Conservation (phyloP, 495 filamentous ascomycete genomes). For the Astrothelium subdiscretum region DNA sequence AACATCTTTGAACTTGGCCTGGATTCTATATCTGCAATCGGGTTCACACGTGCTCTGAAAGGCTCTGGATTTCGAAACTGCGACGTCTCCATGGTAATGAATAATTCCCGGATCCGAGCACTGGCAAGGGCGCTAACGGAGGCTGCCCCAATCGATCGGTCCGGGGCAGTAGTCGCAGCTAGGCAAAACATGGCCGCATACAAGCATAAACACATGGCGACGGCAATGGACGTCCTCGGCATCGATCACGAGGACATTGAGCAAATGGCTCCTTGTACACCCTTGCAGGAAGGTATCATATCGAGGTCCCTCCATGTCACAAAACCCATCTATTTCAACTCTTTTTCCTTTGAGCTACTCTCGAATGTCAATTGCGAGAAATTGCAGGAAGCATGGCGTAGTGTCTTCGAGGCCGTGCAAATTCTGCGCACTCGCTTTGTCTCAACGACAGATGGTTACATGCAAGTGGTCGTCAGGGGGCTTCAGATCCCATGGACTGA, state of each 20-base stretch:
- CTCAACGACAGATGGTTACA: slow-evolving; percentile 53
- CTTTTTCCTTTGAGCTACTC: slow-evolving; percentile 48
- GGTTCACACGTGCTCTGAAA: slow-evolving; percentile 38
- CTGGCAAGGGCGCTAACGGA: neutral
- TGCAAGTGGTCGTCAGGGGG: slow-evolving; percentile 51
- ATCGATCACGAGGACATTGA: slow-evolving; percentile 43
- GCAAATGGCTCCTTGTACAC: slow-evolving; percentile 61
- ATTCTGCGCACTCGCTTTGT: slow-evolving; percentile 58
- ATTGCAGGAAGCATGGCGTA: slow-evolving; percentile 41
- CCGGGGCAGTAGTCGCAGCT: slow-evolving; percentile 24
- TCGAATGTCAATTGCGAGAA: slow-evolving; percentile 26
- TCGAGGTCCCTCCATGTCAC: slow-evolving; percentile 47
- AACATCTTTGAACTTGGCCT: slow-evolving; percentile 74
- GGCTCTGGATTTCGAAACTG: slow-evolving; percentile 40
- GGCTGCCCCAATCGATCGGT: no score
- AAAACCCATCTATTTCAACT: slow-evolving; percentile 54
- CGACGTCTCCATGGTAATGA: slow-evolving; percentile 53
- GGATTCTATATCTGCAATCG: slow-evolving; percentile 70
- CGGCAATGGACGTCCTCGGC: slow-evolving; percentile 36
- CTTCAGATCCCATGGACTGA: slow-evolving; percentile 38
- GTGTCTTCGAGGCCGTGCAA: slow-evolving; percentile 35
- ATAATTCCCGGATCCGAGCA: slow-evolving; percentile 23
- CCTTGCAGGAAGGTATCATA: slow-evolving; percentile 72
- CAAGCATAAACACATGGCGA: neutral
- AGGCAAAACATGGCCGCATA: slow-evolving; percentile 28